Base-by-base conservation (phyloP, 257 asterid genomes). In the Jaltomata sinuosa region DNA sequence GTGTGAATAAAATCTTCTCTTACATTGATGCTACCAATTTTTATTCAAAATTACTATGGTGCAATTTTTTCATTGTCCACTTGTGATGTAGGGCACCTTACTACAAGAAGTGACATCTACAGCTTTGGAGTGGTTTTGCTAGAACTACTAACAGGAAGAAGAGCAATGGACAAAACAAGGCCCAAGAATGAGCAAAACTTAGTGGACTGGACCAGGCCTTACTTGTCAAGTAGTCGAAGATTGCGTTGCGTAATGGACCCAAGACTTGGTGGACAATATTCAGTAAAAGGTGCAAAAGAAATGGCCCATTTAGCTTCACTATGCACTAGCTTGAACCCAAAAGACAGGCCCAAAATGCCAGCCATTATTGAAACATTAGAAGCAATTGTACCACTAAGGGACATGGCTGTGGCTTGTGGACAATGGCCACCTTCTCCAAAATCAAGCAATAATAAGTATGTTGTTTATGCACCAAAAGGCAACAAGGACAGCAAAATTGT, bases 261-360 rank as follows among this genome's bases (percentile, higher is more conserved):
- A 0, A 89, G 94, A 32, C 90, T 96, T 8, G 92, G 88, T 11
- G 98, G 99, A 64, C 99, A 94, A 32, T 94, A 94, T 84, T 96
- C 97, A 0, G 90, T 96, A 1, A 94, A 89, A 71, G 99, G 98
- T 50, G 90, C 99, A 22, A 91, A 90, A 65, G 97, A 93, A 62
- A 91, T 96, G 92, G 97, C 91, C 31, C 90, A 88, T 53, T 34
- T 94, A 87, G 97, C 97, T 91, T 88, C 82, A 27, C 88, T 90
- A 62, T 94, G 99, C 82, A 94, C 93, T 16, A 92, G 98, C 77
- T 86, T 91, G 86, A 92, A 93, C 86, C 95, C 99, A 0, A 92
- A 89, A 59, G 98, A 96, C 47, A 92, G 99, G 88, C 99, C 99
- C 52, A 96, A 91, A 85, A 94, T 96, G 94, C 97, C 97, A 0